Evolutionary conservation across 1,139 yeast genomes (phyloP).

Genomic region (Yamadazyma taylorii): DNA sequence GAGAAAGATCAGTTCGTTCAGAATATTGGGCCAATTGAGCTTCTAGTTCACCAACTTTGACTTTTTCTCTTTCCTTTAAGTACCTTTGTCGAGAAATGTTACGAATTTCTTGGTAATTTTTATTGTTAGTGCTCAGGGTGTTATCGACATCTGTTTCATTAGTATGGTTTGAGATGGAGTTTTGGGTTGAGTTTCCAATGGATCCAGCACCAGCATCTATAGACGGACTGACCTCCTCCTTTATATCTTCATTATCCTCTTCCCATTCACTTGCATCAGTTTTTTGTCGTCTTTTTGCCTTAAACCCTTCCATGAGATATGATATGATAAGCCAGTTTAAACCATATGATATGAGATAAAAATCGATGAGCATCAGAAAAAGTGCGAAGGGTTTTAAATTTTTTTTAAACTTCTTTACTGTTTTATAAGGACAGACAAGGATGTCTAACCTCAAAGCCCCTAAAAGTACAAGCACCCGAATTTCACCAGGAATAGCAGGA

Average conservation of each 20-base stretch:
- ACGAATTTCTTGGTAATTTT: conserved; percentile 9
- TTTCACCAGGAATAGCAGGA: conserved; percentile 9
- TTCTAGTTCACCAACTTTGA: conserved; percentile 23
- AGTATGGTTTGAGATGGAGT: too few relatives aligned
- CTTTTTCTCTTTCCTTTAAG: conserved; percentile 33
- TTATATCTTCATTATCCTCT: background rate
- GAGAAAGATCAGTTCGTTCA: conserved; percentile 36
- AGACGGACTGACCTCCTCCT: background rate
- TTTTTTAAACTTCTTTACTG: too few relatives aligned
- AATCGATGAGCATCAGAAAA: too few relatives aligned
- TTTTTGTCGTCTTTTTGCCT: conserved; percentile 11
- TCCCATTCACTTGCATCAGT: conserved; percentile 10
- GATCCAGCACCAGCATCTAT: background rate
- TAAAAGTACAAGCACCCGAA: conserved; percentile 4
- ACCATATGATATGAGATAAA: too few relatives aligned
- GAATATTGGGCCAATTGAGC: conserved; percentile 49
- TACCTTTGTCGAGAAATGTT: conserved; percentile 22
- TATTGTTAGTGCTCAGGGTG: background rate
- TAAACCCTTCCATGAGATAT: background rate
- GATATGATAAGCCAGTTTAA: too few relatives aligned
- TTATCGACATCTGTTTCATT: too few relatives aligned
- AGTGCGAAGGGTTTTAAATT: too few relatives aligned
- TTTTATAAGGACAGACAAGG: background rate
- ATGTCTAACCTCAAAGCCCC: background rate
- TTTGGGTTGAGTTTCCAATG: too few relatives aligned